These are phyloP conservation scores for Clathrospora elynae DNA, from an alignment of 2,329 filamentous ascomycete species.

Conservation along the genomic window DNA sequence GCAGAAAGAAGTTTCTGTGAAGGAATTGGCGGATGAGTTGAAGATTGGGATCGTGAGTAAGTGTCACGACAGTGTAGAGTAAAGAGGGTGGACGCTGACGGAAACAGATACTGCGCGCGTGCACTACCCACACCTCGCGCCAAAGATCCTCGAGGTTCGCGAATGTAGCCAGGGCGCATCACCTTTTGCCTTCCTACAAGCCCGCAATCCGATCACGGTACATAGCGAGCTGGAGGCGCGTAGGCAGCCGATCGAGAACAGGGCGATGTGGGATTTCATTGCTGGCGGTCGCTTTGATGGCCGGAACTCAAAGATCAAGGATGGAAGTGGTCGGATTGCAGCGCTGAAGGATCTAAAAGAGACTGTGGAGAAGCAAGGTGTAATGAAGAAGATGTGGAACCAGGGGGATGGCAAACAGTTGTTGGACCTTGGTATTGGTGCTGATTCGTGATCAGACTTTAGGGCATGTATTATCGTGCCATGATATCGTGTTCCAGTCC, in stretches of 20 bases:
- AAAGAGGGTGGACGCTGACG: not conserved
- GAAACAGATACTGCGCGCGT: conserved; percentile 14
- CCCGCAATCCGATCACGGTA: conserved; percentile 8
- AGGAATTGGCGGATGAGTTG: conserved; percentile 16
- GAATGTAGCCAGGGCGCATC: conserved; percentile 9
- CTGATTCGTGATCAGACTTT: too few species aligned
- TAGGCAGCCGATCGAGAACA: conserved; percentile 4
- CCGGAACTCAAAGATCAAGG: conserved; percentile 6
- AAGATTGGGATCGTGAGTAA: conserved; percentile 21
- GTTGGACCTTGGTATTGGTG: conserved; percentile 3
- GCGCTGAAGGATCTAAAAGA: conserved; percentile 16
- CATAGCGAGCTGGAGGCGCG: conserved; percentile 1
- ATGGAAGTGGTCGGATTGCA: conserved; percentile 11
- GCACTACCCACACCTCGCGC: conserved; percentile 10
- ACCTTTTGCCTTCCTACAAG: conserved; percentile 19
- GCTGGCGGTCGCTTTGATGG: conserved; percentile 10
- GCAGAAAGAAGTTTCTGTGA: conserved; percentile 8
- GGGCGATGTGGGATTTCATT: conserved; percentile 13
- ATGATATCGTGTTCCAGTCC: too few species aligned
- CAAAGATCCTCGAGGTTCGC: conserved; percentile 16
- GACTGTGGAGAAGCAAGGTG: conserved; percentile 13
- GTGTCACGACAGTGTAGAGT: not conserved
- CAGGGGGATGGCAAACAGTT: conserved; percentile 8
- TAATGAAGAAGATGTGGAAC: conserved; percentile 11
- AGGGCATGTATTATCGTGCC: too few species aligned